Evolutionary conservation across 768 basidiomycete species (phyloP).

Genomic region (Thelephora aurantiotincta): DNA sequence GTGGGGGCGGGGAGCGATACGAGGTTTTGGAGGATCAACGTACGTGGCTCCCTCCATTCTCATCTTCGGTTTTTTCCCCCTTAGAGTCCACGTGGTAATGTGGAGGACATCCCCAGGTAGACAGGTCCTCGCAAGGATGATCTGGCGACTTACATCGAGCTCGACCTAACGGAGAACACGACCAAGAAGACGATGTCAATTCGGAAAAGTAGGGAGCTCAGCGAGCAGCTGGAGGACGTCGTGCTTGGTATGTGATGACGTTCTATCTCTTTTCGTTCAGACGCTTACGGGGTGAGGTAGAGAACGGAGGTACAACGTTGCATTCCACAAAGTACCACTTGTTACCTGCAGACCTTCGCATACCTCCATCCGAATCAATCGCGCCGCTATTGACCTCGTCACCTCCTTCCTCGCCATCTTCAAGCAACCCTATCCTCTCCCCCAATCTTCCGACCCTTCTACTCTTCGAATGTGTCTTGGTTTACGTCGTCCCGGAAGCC

Average conservation of each 20-base stretch:
- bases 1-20: slow-evolving; percentile 94
- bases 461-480: slow-evolving; percentile 87
- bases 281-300: slow-evolving; percentile 20
- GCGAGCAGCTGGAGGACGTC: slow-evolving; percentile 23
- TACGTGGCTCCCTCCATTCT: slow-evolving; percentile 25
- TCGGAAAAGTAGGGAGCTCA: slow-evolving; percentile 47
- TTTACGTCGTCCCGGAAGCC: slow-evolving; percentile 58
- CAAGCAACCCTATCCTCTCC: slow-evolving; percentile 30
- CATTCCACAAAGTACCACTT: slow-evolving; percentile 50
- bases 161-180: slow-evolving; percentile 85
- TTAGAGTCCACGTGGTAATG: neutral
- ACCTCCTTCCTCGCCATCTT: slow-evolving; percentile 5
- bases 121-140: slow-evolving; percentile 35
- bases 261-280: slow-evolving; percentile 1
- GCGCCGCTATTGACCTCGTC: slow-evolving; percentile 20
- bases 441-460: slow-evolving; percentile 63
- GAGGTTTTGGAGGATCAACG: slow-evolving; percentile 82
- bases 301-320: slow-evolving; percentile 45
- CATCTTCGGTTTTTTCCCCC: too few species aligned
- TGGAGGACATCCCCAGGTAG: slow-evolving; percentile 21
- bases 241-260: slow-evolving; percentile 24
- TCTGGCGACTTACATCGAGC: slow-evolving; percentile 60
- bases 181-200: slow-evolving; percentile 74
- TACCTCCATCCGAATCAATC: slow-evolving; percentile 35
- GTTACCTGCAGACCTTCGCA: slow-evolving; percentile 65